Conservation (phyloP, 495 filamentous ascomycete species). For the Amphirosellinia nigrospora region DNA sequence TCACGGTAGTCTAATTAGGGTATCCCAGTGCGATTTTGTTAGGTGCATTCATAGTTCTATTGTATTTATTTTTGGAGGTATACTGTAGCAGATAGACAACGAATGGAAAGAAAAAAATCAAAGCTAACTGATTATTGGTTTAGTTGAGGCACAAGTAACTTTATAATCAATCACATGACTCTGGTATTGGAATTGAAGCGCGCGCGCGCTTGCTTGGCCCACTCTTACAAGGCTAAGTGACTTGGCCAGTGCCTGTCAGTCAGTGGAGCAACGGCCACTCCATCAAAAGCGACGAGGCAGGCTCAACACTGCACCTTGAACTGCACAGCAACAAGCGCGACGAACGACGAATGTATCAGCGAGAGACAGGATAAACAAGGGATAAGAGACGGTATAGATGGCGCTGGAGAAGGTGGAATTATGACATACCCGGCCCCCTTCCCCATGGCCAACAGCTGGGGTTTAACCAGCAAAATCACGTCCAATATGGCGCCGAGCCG, state of each 20-base stretch:
- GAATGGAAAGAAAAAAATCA: neutral
- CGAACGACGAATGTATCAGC: neutral
- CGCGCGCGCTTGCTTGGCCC: slow-evolving; percentile 13
- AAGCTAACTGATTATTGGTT: neutral
- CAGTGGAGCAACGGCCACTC: slow-evolving; percentile 5
- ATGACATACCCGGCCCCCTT: slow-evolving; percentile 52
- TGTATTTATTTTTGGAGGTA: neutral
- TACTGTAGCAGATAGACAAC: neutral
- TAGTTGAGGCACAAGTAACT: too few relatives aligned
- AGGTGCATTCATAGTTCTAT: neutral
- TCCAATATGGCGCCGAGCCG: slow-evolving; percentile 31
- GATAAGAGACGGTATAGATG: slow-evolving; percentile 18
- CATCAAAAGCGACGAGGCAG: slow-evolving; percentile 7
- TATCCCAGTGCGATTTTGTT: neutral
- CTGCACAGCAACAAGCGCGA: neutral
- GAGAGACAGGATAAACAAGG: neutral
- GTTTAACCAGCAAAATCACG: slow-evolving; percentile 46
- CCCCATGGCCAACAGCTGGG: slow-evolving; percentile 49
- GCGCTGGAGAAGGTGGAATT: slow-evolving; percentile 37
- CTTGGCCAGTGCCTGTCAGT: neutral
- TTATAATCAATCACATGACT: slow-evolving; percentile 19
- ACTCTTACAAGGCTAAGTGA: slow-evolving; percentile 19
- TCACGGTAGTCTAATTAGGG: neutral
- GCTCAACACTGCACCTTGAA: neutral
- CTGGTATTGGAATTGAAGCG: neutral